Conservation (phyloP, 495 filamentous ascomycete species). For the Aeminium ludgeri region DNA sequence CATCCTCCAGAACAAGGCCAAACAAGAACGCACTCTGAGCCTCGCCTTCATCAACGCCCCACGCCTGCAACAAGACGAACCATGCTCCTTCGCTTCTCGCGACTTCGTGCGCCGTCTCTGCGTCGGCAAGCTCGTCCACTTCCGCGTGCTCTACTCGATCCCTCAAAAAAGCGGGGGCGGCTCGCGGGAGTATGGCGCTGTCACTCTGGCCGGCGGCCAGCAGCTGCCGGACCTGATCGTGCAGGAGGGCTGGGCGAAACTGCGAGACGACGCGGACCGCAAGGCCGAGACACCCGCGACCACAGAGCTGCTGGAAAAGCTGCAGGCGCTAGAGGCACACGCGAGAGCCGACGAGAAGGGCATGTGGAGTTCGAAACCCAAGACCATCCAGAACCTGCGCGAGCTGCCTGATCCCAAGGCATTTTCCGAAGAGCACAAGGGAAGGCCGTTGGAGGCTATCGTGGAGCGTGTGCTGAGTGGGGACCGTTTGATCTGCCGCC, state of each 20-base stretch:
- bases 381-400: constrained; percentile 56
- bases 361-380: constrained; percentile 44
- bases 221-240: constrained; percentile 63
- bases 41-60: constrained; percentile 85
- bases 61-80: constrained; percentile 58
- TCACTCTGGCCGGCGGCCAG: constrained; percentile 54
- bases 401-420: constrained; percentile 55
- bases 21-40: constrained; percentile 65
- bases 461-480: constrained; percentile 82
- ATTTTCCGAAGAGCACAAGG: constrained; percentile 63
- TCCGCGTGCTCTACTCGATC: constrained; percentile 65
- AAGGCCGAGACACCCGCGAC: constrained; percentile 54
- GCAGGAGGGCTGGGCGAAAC: constrained; percentile 72
- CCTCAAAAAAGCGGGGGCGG: constrained; percentile 41
- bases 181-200: constrained; percentile 73
- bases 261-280: constrained; percentile 79
- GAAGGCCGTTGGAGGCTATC: constrained; percentile 52
- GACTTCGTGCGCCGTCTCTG: constrained; percentile 71
- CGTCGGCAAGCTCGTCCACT: constrained; percentile 76
- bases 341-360: constrained; percentile 65
- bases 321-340: constrained; percentile 61
- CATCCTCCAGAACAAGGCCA: constrained; percentile 57
- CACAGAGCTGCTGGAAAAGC: constrained; percentile 49
- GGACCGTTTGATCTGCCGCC: constrained; percentile 72
- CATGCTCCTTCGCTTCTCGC: constrained; percentile 79